Evolutionary conservation across 73 alveolate species (phyloP), one percentile per base, ranked within the genome.

Genomic region (Durusdinium trenchii): DNA sequence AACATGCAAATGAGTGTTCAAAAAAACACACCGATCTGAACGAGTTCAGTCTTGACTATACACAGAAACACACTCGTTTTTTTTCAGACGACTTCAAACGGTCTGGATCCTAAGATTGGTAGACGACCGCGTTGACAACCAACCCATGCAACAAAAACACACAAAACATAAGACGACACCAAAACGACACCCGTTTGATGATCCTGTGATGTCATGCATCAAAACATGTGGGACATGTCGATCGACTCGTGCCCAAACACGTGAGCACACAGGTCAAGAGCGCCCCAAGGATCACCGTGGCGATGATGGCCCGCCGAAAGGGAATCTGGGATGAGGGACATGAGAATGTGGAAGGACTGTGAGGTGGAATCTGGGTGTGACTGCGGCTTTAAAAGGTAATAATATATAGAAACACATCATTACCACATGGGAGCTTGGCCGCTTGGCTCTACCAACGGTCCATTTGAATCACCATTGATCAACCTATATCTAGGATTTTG

Each of bases 251-350:
- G 32, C 69, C 23, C 69, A 57, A 57, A 28, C n/a, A 47, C 96
- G 67, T 89, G 43, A 89, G 86, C 38, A 69, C 46, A 52, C 96
- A 89, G 86, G 86, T 71, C 48, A 89, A 42, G 45, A 89, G 52
- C 35, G 96, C 96, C 40, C 96, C 96, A 20, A 89, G 48, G 75
- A 86, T 86, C 45, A 89, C 71, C 2, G 96, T 89, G 52, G 67
- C n/a, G 96, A 89, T 89, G 85, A 89, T 71, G 42, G 96, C 96
- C 6, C 86, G 96, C 16, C 96, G 96, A 52, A 89, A 89, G 52
- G 96, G 96, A 5, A 89, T 71, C 96, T 89, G 12, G 69, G 69
- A 57, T 57, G 23, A 57, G 23, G 69, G 23, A 57, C 32, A 57
- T 16, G 69, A 57, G 69, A 57, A 57, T 57, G 23, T 12, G 12